Base-by-base conservation (phyloP, 2,329 filamentous ascomycete species). In the Didymella exigua region DNA sequence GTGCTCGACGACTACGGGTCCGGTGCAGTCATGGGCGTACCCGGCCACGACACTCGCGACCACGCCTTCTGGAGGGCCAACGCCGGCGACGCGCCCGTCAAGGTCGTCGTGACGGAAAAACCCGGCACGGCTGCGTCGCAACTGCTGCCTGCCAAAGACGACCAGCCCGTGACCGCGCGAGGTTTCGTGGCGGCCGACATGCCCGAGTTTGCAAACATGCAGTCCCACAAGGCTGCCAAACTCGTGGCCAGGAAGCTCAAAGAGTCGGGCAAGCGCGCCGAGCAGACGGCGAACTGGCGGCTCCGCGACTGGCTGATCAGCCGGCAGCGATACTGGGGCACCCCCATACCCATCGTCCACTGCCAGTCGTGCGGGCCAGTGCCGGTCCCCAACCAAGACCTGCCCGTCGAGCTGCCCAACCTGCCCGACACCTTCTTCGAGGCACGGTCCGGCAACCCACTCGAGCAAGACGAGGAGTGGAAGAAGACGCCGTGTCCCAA, bases 261-360 rank as follows among this genome's bases (percentile, higher is more conserved):
- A 57, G 66, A 73, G 2, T 74, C 79, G 2, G 82, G 84, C 5
- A 76, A 79, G 1, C 77, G 86, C n/a, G 90, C 86, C 9, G 80
- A 85, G 52, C 72, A 78, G n/a, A 79, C 84, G 8, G 86, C 90
- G 55, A 89, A 85, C 58, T 96, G 91, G 90, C 86, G 89, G 46
- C 81, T 96, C 23, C 82, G 91, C 56, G 92, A 96, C 75, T 96
- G 92, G 92, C 79, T 96, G 51, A 89, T 96, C 66, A 96, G 91
- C 71, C 86, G 92, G n/a, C 92, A 96, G 74, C 82, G 92, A 60
- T 96, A 96, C 72, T 96, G 92, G 92, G 92, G 92, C 13, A 85
- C 91, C 0, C 92, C 92, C 0, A 96, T 96, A 48, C 92, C 92
- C 16, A 92, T 96, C 48, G 81, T 96, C 30, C 91, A 96, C 75